Conservation (phyloP, 2,329 filamentous ascomycete species). For the Colletotrichum magnum region DNA sequence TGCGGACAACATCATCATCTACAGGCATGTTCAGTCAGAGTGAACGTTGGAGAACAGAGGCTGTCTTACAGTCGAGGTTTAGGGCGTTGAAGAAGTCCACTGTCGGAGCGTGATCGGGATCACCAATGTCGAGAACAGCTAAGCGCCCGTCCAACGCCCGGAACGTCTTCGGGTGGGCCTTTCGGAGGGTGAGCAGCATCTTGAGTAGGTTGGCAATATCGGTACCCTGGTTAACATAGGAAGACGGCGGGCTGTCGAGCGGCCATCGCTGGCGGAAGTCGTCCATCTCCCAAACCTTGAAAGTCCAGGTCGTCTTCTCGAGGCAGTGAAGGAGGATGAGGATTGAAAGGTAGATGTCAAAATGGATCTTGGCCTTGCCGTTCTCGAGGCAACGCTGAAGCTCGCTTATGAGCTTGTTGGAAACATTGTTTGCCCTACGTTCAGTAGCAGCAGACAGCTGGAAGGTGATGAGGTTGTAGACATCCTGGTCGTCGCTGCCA, state of each 20-base stretch:
- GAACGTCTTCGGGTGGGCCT: constrained; percentile 68
- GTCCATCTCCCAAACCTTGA: constrained; percentile 77
- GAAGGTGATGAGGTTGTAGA: constrained; percentile 73
- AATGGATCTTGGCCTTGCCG: constrained; percentile 71
- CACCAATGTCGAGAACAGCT: constrained; percentile 59
- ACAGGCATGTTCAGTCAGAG: background rate
- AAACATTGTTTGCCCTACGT: constrained; percentile 72
- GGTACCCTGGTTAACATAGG: constrained; percentile 72
- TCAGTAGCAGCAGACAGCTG: constrained; percentile 77
- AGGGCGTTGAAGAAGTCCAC: constrained; percentile 69
- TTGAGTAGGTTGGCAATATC: constrained; percentile 71
- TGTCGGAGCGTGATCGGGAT: constrained; percentile 53
- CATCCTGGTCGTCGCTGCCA: constrained; percentile 65
- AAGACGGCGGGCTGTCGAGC: constrained; percentile 67
- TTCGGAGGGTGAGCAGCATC: constrained; percentile 74
- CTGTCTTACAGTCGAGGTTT: constrained; percentile 70
- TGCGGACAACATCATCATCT: constrained; percentile 47
- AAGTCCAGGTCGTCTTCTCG: constrained; percentile 78
- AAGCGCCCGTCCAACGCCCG: constrained; percentile 64
- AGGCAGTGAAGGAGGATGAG: constrained; percentile 76
- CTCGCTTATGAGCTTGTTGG: constrained; percentile 69
- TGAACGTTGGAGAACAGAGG: background rate
- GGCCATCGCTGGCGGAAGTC: constrained; percentile 73
- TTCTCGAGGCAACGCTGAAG: constrained; percentile 74
- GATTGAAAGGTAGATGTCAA: constrained; percentile 73